Conservation (phyloP, 768 basidiomycete species). For the Tylopilus plumbeoviolaceoides region DNA sequence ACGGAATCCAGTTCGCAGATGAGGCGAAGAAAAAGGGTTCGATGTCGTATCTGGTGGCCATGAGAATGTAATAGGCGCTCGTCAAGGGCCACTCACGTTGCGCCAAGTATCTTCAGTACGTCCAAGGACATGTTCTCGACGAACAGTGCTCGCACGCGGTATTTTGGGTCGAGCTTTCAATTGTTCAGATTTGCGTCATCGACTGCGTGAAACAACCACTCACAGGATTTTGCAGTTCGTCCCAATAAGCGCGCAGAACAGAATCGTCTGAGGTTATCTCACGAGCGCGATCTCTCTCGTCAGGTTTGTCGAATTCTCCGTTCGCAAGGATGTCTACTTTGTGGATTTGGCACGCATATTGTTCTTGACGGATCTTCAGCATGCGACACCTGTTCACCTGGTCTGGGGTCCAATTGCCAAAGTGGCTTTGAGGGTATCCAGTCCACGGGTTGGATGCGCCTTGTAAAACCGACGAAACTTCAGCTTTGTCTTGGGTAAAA, state of each 20-base stretch:
- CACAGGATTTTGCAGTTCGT: constrained; percentile 27
- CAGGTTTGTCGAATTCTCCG: too few relatives aligned
- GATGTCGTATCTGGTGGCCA: constrained; percentile 33
- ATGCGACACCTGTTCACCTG: too few relatives aligned
- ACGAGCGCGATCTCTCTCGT: not conserved
- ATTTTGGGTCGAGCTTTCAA: constrained; percentile 17
- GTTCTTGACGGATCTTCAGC: too few relatives aligned
- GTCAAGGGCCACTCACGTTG: constrained; percentile 24
- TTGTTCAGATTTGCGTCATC: not conserved
- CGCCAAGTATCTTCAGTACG: constrained; percentile 36
- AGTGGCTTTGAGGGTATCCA: too few relatives aligned
- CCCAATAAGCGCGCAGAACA: too few relatives aligned
- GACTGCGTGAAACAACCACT: not conserved
- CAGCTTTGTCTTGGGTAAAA: constrained; percentile 24
- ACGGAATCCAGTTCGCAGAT: constrained; percentile 40
- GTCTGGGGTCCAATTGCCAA: too few relatives aligned
- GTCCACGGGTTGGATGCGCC: too few relatives aligned
- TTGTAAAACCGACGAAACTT: constrained; percentile 11
- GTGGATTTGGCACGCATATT: constrained; percentile 17
- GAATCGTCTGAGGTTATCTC: constrained; percentile 20
- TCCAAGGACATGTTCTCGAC: constrained; percentile 32
- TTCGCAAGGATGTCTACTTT: too few relatives aligned
- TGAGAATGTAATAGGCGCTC: not conserved
- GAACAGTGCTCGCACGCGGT: constrained; percentile 34
- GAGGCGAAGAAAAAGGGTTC: constrained; percentile 45